Percentiles rank a stretch among this genome's conserved stretches.
phyloP scores from a whole-genome alignment of 1,139 yeast species.

The Candida labiduridarum region DNA sequence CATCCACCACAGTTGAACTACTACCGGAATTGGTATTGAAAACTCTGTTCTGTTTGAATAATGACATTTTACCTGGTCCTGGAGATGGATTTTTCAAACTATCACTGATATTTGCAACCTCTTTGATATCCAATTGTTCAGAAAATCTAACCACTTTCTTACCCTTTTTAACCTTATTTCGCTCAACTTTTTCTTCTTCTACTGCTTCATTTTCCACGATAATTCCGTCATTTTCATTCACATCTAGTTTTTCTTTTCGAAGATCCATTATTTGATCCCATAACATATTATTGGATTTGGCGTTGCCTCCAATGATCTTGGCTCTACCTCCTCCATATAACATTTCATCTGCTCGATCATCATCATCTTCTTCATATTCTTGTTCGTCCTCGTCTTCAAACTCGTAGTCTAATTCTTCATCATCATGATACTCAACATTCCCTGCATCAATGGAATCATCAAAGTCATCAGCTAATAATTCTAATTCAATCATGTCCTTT shows the following conservation, averaged over 20 bases:
- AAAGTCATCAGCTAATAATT: constrained; percentile 55
- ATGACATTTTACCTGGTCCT: constrained; percentile 13
- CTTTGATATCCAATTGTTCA: constrained; percentile 53
- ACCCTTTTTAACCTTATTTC: constrained; percentile 14
- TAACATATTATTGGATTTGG: constrained; percentile 19
- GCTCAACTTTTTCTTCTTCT: neutral
- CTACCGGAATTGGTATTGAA: constrained; percentile 4
- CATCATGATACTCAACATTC: constrained; percentile 34
- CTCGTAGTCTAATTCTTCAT: constrained; percentile 41
- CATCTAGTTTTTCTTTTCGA: constrained; percentile 16
- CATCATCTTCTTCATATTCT: constrained; percentile 28
- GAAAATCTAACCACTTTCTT: constrained; percentile 57
- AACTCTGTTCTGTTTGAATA: constrained; percentile 17
- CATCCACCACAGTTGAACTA: neutral
- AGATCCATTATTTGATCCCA: constrained; percentile 34
- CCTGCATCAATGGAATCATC: constrained; percentile 33
- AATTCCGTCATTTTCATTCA: constrained; percentile 6
- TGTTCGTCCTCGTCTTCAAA: constrained; percentile 33
- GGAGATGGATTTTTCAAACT: constrained; percentile 32
- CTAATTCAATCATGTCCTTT: constrained; percentile 39
- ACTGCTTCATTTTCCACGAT: constrained; percentile 5
- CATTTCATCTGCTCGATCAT: constrained; percentile 21
- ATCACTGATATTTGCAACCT: constrained; percentile 59
- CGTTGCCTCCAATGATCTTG: constrained; percentile 7
- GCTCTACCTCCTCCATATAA: constrained; percentile 16